Percentiles rank a stretch among this genome's conserved stretches.
Conservation (phyloP, 2,329 filamentous ascomycete species). For the Botryotinia calthae region DNA sequence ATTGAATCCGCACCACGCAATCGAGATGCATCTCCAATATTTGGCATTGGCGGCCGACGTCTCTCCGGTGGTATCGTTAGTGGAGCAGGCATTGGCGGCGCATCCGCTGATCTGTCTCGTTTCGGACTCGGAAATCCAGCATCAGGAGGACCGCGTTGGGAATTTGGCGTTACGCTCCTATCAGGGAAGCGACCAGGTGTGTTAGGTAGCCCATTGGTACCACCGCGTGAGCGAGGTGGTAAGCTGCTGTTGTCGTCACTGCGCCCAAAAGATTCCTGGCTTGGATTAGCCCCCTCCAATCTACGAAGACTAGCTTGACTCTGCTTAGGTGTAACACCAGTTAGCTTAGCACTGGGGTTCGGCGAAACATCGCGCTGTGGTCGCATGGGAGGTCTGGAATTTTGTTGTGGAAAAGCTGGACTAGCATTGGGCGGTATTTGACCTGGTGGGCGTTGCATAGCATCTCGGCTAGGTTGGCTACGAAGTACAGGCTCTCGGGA, state of each 20-base stretch:
- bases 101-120: constrained; percentile 28
- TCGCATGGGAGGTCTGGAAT: constrained; percentile 32
- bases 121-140: constrained; percentile 26
- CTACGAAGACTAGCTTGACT: constrained; percentile 32
- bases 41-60: constrained; percentile 39
- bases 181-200: constrained; percentile 37
- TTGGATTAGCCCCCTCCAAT: constrained; percentile 34
- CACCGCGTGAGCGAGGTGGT: constrained; percentile 37
- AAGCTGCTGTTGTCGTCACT: constrained; percentile 34
- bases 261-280: constrained; percentile 38
- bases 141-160: constrained; percentile 36
- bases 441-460: constrained; percentile 31
- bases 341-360: constrained; percentile 33
- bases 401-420: constrained; percentile 32
- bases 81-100: constrained; percentile 36
- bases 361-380: constrained; percentile 34
- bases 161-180: constrained; percentile 33
- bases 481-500: constrained; percentile 32
- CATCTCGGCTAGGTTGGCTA: constrained; percentile 35
- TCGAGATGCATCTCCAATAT: constrained; percentile 34
- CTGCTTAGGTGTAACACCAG: constrained; percentile 25
- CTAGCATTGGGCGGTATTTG: constrained; percentile 21
- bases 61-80: constrained; percentile 37
- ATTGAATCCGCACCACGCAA: constrained; percentile 30
- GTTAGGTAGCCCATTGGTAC: constrained; percentile 34